phyloP scores from a whole-genome alignment of 768 basidiomycete species.

The Leccinum barrowsii region DNA sequence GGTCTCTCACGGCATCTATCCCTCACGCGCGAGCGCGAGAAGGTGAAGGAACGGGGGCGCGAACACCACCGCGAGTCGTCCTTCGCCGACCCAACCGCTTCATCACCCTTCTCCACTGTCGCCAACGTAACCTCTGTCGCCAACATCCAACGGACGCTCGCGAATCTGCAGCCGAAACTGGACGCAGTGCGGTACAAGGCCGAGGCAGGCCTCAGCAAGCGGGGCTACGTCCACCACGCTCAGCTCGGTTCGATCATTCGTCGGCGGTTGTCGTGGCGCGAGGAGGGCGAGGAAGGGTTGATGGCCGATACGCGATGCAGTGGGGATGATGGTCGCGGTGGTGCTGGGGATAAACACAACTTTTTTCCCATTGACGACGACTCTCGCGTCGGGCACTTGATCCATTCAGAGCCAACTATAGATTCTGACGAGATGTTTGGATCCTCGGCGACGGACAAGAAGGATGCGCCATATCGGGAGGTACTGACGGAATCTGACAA shows the following conservation, averaged over 20 bases:
- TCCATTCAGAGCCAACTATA: constrained; percentile 20
- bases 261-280: constrained; percentile 20
- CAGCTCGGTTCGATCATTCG: constrained; percentile 17
- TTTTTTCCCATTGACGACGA: constrained; percentile 6
- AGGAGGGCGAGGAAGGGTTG: constrained; percentile 37
- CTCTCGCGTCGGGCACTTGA: constrained; percentile 12
- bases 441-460: constrained; percentile 12
- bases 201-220: constrained; percentile 59
- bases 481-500: constrained; percentile 37
- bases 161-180: constrained; percentile 43
- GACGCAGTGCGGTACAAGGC: constrained; percentile 69
- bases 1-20: constrained; percentile 40
- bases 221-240: constrained; percentile 51
- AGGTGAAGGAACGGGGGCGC: not conserved
- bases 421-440: constrained; percentile 5
- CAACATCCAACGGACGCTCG: constrained; percentile 44
- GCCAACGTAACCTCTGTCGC: constrained; percentile 33
- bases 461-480: constrained; percentile 8
- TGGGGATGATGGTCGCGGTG: not conserved
- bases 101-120: not conserved
- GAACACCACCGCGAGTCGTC: not conserved
- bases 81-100: not conserved
- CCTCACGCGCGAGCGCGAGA: constrained; percentile 27
- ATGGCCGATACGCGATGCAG: constrained; percentile 36
- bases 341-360: not conserved